Evolutionary conservation across 2,329 filamentous ascomycete species (phyloP), one percentile per base, ranked within the genome.

Genomic region (Cadophora luteo-olivacea): DNA sequence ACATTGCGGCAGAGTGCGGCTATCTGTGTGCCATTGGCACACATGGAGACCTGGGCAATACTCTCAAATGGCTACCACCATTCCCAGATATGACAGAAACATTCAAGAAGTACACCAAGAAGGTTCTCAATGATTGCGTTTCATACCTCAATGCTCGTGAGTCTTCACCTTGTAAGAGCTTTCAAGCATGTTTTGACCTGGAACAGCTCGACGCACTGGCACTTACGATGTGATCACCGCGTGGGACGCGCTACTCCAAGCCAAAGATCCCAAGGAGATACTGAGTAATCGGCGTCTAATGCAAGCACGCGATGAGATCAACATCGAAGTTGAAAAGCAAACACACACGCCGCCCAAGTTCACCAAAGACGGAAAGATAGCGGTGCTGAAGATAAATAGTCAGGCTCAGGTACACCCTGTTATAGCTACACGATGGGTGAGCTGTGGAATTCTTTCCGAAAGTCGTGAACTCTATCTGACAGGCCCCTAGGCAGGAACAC

Each of bases 1-100:
- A 81, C 1, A 83, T 91, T 0, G 73, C 76, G 4, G 74, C 77
- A 1, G 77, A 80, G 5, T 89, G 87, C 72, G 85, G 84, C 49
- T 91, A 89, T 85, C 81, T 91, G 0, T 89, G 87, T 65, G 83
- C 84, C 2, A 83, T 91, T 70, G 90, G 90, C 9, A 91, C 89
- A 0, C 87, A 91, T 70, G 89, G 89, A 2, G 89, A 92, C 70
- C 81, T 92, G 0, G 89, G 89, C 16, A 90, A 85, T 49, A 84
- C 84, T 0, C 70, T 91, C 19, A 91, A 90, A 75, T 91, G 89
- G 89, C 80, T 86, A 25, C 82, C 84, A 0, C 89, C 89, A 0
- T 91, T 92, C 70, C 89, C 89, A 1, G 86, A 91, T 69, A 90
- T 91, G 87, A 82, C 80, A 22, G 77, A 81, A 0, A 85, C 85